Conservation (phyloP, 2,329 filamentous ascomycete species). For the Stemphylium beticola region DNA sequence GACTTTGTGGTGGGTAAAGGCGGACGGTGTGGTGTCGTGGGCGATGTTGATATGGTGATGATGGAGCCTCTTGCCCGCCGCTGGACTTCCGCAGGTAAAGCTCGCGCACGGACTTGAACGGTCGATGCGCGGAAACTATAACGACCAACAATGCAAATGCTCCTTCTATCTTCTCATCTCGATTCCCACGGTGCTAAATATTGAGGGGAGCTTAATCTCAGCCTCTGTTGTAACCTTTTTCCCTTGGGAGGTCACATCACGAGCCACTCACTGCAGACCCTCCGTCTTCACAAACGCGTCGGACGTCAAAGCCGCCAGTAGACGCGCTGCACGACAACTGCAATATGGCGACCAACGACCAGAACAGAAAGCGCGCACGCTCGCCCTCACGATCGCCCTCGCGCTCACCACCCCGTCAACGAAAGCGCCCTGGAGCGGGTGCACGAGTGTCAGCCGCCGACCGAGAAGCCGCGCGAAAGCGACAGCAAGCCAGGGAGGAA, state of each 20-base stretch:
- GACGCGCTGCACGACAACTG: not conserved
- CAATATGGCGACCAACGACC: constrained; percentile 32
- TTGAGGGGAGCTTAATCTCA: not conserved
- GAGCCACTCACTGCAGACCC: not conserved
- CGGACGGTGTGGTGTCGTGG: constrained; percentile 10
- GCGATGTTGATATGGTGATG: constrained; percentile 22
- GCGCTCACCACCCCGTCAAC: constrained; percentile 62
- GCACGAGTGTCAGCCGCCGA: constrained; percentile 70
- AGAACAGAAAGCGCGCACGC: constrained; percentile 39
- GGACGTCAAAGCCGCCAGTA: constrained; percentile 2
- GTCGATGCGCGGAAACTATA: constrained; percentile 9
- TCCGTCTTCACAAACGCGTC: constrained; percentile 1
- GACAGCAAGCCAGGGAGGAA: constrained; percentile 50
- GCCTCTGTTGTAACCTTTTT: not conserved
- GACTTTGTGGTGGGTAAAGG: constrained; percentile 10
- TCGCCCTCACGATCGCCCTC: constrained; percentile 46
- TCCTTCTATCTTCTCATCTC: not conserved
- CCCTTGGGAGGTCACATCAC: not conserved
- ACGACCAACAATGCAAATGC: not conserved
- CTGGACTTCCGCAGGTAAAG: constrained; percentile 16
- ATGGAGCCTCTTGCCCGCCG: constrained; percentile 20
- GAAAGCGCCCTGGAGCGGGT: constrained; percentile 63
- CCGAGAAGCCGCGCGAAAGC: constrained; percentile 69
- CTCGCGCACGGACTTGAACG: constrained; percentile 14
- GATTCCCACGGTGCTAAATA: not conserved